phyloP scores from a whole-genome alignment of 2,329 filamentous ascomycete species.

The Pseudopyricularia cyperi region DNA sequence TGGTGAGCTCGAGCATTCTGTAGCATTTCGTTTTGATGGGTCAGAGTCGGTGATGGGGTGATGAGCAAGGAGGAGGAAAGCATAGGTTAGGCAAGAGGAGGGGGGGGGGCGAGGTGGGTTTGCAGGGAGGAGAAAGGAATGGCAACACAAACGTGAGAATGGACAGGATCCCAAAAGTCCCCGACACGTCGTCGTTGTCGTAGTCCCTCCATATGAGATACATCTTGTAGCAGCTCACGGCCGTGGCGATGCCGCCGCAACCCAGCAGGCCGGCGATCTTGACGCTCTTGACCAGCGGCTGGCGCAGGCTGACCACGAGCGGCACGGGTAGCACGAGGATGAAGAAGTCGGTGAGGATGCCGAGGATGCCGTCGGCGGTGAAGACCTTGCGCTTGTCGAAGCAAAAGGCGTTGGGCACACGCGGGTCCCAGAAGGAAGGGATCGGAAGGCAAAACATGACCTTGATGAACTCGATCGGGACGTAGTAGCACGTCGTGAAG shows the following conservation, averaged over 20 bases:
- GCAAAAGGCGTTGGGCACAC: slow-evolving; percentile 11
- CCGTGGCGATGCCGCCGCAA: slow-evolving; percentile 10
- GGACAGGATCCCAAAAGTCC: not conserved
- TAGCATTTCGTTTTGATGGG: not conserved
- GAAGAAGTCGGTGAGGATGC: slow-evolving; percentile 18
- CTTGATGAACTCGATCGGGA: slow-evolving; percentile 7
- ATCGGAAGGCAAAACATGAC: slow-evolving; percentile 10
- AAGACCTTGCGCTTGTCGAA: slow-evolving; percentile 19
- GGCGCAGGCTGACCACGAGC: slow-evolving; percentile 15
- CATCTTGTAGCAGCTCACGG: not conserved
- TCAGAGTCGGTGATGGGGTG: not conserved
- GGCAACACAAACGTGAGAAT: not conserved
- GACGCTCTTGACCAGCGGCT: slow-evolving; percentile 16
- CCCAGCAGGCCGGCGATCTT: slow-evolving; percentile 18
- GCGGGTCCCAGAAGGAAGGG: slow-evolving; percentile 10
- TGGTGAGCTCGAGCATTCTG: not conserved
- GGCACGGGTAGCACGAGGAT: slow-evolving; percentile 20
- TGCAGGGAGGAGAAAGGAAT: not conserved
- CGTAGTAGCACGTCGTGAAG: slow-evolving; percentile 6
- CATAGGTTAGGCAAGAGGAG: too few relatives aligned
- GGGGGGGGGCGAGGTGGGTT: not conserved
- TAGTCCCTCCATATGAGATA: not conserved
- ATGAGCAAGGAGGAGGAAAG: not conserved
- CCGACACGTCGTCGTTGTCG: not conserved
- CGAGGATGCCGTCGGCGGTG: slow-evolving; percentile 17